Percentiles rank a stretch among this genome's conserved stretches.
Conservation (phyloP, 805 yeast genomes). For the Wickerhamomyces queroliae region DNA sequence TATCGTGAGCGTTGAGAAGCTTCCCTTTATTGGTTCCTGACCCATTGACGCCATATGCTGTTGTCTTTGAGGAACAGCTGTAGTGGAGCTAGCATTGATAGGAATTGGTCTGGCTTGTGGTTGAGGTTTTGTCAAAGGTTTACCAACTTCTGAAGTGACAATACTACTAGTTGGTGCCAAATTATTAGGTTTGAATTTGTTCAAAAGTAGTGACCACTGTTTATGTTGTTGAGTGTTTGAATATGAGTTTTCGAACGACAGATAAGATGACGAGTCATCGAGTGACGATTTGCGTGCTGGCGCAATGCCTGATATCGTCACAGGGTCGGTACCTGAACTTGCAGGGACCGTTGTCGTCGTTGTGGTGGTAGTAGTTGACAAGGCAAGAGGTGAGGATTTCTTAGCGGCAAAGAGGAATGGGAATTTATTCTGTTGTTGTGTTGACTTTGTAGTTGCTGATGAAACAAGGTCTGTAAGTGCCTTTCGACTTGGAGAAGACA, state of each 20-base stretch:
- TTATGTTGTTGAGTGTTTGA: constrained; percentile 3
- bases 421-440: background rate
- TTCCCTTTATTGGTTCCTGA: constrained; percentile 13
- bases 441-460: background rate
- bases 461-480: constrained; percentile 12
- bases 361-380: background rate
- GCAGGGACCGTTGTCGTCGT: background rate
- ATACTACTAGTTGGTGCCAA: constrained; percentile 6
- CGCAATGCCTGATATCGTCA: no score
- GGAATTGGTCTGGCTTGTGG: background rate
- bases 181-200: constrained; percentile 8
- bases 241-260: background rate
- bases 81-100: background rate
- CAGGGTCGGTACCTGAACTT: background rate
- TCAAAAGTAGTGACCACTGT: constrained; percentile 14
- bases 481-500: constrained; percentile 1
- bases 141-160: constrained; percentile 19
- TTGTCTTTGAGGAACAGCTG: constrained; percentile 1
- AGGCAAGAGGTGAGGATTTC: background rate
- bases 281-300: background rate
- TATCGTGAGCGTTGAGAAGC: constrained; percentile 20
- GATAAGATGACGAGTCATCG: constrained; percentile 1
- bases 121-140: constrained; percentile 5
- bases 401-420: background rate
- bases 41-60: background rate